A percentile compares a stretch with the other conserved stretches of the same genome.
phyloP scores from a whole-genome alignment of 2,329 filamentous ascomycete genomes.

The Fusarium sp. region DNA sequence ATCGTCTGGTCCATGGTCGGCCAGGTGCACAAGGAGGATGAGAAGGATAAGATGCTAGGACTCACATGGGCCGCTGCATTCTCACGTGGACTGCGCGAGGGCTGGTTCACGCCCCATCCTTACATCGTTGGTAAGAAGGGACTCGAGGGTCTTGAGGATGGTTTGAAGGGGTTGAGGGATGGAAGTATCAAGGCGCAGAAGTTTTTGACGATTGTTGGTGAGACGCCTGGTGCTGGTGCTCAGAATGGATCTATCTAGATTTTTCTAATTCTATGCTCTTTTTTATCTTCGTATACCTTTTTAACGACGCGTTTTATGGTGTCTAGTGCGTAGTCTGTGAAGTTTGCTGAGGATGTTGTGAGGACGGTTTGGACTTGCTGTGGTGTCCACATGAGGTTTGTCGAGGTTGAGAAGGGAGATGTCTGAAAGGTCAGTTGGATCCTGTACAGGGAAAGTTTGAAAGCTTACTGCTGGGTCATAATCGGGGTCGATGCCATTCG shows the following conservation, averaged over 20 bases:
- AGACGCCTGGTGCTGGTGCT: constrained; percentile 3
- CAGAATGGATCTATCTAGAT: not conserved
- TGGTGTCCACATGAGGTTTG: constrained; percentile 42
- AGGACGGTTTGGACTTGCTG: constrained; percentile 30
- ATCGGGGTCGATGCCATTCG: constrained; percentile 5
- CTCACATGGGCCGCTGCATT: constrained; percentile 7
- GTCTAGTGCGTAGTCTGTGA: constrained; percentile 24
- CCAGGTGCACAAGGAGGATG: not conserved
- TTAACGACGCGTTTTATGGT: constrained; percentile 26
- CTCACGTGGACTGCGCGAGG: constrained; percentile 16
- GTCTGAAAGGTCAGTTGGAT: constrained; percentile 3
- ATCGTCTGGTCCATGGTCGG: not conserved
- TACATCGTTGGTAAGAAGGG: constrained; percentile 14
- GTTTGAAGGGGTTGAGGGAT: not conserved
- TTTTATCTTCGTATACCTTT: constrained; percentile 27
- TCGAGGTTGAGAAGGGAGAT: constrained; percentile 36
- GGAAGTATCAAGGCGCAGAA: not conserved
- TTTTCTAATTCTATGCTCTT: not conserved
- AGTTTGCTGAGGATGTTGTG: constrained; percentile 17
- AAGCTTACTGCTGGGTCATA: constrained; percentile 35
- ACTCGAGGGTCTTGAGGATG: not conserved
- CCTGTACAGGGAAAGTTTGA: fast-evolving
- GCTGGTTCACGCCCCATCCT: constrained; percentile 31
- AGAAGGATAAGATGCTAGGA: constrained; percentile 1
- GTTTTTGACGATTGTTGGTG: constrained; percentile 1